Evolutionary conservation across 2,329 filamentous ascomycete species (phyloP).

Genomic region (Akanthomyces dipterigenus): DNA sequence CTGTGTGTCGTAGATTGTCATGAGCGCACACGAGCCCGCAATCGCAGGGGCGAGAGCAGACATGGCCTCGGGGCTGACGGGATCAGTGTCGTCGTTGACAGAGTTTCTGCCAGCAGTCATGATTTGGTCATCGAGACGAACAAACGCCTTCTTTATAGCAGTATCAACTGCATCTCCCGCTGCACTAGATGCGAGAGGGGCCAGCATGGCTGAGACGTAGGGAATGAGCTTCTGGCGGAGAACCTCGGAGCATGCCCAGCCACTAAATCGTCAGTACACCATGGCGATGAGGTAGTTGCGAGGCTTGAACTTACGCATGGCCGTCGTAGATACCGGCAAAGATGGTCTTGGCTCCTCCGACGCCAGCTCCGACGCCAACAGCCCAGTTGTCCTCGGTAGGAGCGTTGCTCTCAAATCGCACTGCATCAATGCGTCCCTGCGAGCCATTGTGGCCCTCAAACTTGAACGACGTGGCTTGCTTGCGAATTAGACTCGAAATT

Average conservation of each 20-base stretch:
- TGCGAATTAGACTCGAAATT: slow-evolving; percentile 25
- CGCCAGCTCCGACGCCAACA: slow-evolving; percentile 24
- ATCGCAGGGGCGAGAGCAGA: slow-evolving; percentile 29
- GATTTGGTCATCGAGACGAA: slow-evolving; percentile 50
- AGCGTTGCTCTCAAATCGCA: slow-evolving; percentile 28
- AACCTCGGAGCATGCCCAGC: slow-evolving; percentile 34
- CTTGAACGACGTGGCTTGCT: slow-evolving; percentile 23
- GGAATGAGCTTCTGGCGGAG: slow-evolving; percentile 36
- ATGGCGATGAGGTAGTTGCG: not conserved
- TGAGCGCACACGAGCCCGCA: slow-evolving; percentile 55
- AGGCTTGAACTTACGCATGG: slow-evolving; percentile 33
- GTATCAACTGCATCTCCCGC: slow-evolving; percentile 42
- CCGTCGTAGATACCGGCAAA: slow-evolving; percentile 41
- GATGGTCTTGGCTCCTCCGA: slow-evolving; percentile 22
- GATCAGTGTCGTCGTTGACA: slow-evolving; percentile 20
- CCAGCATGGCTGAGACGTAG: slow-evolving; percentile 32
- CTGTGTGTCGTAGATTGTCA: slow-evolving; percentile 53
- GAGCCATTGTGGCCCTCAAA: slow-evolving; percentile 21
- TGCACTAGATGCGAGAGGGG: slow-evolving; percentile 20
- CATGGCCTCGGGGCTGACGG: slow-evolving; percentile 23
- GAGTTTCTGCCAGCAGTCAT: slow-evolving; percentile 31
- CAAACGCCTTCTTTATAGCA: slow-evolving; percentile 52
- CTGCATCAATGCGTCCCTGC: slow-evolving; percentile 27
- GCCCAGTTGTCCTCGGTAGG: slow-evolving; percentile 32
- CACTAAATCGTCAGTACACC: slow-evolving; percentile 22